Percentiles rank a stretch among this genome's conserved stretches.
Conservation (phyloP, 768 basidiomycete species). For the Grammothele lineata region DNA sequence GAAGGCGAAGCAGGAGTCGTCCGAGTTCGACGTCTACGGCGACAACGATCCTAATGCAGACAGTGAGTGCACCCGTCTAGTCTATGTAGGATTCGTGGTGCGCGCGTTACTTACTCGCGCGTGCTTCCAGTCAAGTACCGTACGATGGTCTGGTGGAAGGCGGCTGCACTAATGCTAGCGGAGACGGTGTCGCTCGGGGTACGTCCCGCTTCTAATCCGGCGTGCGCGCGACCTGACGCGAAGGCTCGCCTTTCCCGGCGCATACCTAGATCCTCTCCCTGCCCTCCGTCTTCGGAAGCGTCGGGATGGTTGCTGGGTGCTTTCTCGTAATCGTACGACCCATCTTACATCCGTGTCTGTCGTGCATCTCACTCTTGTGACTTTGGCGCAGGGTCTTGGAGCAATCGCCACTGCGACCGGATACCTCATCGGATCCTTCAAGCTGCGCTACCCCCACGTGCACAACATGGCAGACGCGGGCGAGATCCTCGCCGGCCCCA, state of each 20-base stretch:
- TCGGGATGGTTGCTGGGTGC: conserved; percentile 26
- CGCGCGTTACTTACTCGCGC: not conserved
- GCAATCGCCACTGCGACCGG: conserved; percentile 23
- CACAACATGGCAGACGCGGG: conserved; percentile 32
- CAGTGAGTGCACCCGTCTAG: not conserved
- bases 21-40: not conserved
- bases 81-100: not conserved
- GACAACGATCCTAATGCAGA: not conserved
- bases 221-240: not conserved
- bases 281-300: conserved; percentile 23
- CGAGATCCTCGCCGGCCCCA: conserved; percentile 24
- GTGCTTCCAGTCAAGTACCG: conserved; percentile 23
- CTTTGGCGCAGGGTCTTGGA: conserved; percentile 18
- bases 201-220: not conserved
- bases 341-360: no score
- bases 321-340: conserved; percentile 23
- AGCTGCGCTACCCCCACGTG: conserved; percentile 29
- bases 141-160: conserved; percentile 30
- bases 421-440: conserved; percentile 27
- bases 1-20: no score
- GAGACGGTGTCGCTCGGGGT: conserved; percentile 29
- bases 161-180: conserved; percentile 29
- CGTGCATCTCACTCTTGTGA: no score
- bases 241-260: not conserved
- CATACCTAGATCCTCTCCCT: conserved; percentile 25